phyloP scores from a whole-genome alignment of 2,329 filamentous ascomycete species.

The Aspergillus sp. region DNA sequence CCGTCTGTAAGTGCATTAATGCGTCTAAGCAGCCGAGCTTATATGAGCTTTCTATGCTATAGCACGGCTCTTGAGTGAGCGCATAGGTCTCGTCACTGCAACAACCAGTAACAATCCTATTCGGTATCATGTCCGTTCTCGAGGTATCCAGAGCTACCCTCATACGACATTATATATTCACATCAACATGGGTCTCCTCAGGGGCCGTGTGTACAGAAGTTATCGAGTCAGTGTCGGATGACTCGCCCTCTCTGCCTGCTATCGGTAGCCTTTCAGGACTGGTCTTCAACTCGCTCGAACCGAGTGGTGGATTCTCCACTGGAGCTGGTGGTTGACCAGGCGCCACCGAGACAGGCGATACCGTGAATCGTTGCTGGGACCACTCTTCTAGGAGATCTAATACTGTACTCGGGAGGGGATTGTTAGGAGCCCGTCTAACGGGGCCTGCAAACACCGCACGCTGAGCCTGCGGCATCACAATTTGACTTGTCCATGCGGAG shows the following conservation, averaged over 20 bases:
- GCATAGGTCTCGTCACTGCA: too few relatives aligned
- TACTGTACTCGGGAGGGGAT: not conserved
- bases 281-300: not conserved
- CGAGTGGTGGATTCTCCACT: not conserved
- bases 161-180: too few relatives aligned
- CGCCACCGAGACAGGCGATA: not conserved
- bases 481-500: not conserved
- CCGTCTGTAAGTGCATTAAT: too few relatives aligned
- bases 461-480: conserved; percentile 1
- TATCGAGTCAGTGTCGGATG: not conserved
- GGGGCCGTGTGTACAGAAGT: too few relatives aligned
- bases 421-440: too few relatives aligned
- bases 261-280: not conserved
- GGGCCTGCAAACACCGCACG: not conserved
- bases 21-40: too few relatives aligned
- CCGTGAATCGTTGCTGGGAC: not conserved
- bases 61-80: too few relatives aligned
- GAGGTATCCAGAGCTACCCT: too few relatives aligned
- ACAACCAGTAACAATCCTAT: conserved; percentile 37
- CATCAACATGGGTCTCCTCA: too few relatives aligned
- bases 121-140: too few relatives aligned
- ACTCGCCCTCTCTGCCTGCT: not conserved
- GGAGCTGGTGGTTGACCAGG: not conserved
- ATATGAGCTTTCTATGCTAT: too few relatives aligned
- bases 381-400: conserved; percentile 1